phyloP scores from a whole-genome alignment of 306 rosid genomes.

The Argentina anserina region DNA sequence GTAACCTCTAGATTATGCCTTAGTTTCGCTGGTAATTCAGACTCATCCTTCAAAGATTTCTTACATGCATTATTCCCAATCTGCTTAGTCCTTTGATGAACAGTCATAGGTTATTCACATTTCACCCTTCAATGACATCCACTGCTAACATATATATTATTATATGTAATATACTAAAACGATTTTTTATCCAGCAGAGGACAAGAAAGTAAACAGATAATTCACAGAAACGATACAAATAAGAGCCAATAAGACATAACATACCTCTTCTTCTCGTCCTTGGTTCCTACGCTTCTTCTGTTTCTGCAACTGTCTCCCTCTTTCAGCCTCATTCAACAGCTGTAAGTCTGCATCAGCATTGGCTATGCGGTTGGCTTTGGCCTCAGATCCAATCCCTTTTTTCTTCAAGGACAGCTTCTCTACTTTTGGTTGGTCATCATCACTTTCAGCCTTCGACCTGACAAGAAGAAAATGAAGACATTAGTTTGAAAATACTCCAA shows the following conservation, averaged over 20 bases:
- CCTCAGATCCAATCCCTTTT: constrained; percentile 85
- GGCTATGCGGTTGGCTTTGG: constrained; percentile 70
- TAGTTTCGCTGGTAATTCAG: not conserved
- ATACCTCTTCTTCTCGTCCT: constrained; percentile 91
- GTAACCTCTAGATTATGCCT: constrained; percentile 1
- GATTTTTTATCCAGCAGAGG: not conserved
- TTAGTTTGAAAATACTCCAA: not conserved
- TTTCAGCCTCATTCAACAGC: constrained; percentile 65
- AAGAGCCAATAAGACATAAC: constrained; percentile 18
- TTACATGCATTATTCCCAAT: not conserved
- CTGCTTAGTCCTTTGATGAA: not conserved
- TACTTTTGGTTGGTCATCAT: constrained; percentile 55
- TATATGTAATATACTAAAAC: not conserved
- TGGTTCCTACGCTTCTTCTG: constrained; percentile 81
- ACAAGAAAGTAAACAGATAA: constrained; percentile 12
- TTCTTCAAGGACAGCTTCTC: constrained; percentile 75
- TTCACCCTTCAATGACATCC: not conserved
- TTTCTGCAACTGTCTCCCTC: constrained; percentile 82
- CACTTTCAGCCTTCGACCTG: constrained; percentile 46
- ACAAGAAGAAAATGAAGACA: constrained; percentile 18
- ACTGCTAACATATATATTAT: not conserved
- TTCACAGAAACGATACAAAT: constrained; percentile 13
- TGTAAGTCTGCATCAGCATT: constrained; percentile 78
- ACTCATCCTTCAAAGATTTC: not conserved
- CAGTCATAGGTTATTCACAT: not conserved